Base-by-base conservation (phyloP, 768 basidiomycete species). In the Tylopilus rubrobrunneus region DNA sequence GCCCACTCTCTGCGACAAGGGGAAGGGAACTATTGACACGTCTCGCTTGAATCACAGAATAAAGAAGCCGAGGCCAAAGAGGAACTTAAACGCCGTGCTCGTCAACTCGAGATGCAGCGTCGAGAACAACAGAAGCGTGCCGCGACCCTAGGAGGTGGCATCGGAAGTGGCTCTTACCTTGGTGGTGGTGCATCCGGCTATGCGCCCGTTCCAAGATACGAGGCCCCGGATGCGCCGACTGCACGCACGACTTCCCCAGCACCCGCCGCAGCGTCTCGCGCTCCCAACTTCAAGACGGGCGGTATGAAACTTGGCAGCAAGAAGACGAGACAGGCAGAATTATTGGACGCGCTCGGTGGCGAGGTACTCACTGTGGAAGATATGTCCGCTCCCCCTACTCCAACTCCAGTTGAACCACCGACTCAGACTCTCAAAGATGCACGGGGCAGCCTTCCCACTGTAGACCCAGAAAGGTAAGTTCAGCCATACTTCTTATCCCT, bases 21-120 rank as follows among this genome's bases (percentile, higher is more conserved):
- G 15, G 1, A 27, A 12, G 34, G 9, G 2, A 31, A 36, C 7
- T 11, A 7, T 44, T 64, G 33, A 62, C 23, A 10, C 7, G 5
- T 31, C 31, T 5, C 5, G 25, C 25, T 19, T 28, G 27, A 34
- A 15, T 4, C 17, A 23, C 56, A 95, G 88, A 98, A 99, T 77
- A 98, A 98, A 73, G 97, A 99, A 73, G 93, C 93, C 7, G 97
- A 99, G 65, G 97, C 96, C 2, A 99, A 99, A 69, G 97, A 99
- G 69, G 96, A 98, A 66, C 87, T 99, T 67, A 98, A 98, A 70
- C 85, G 97, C 39, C 87, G 96, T 29, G 95, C 97, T 1, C 97
- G 97, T 69, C 94, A 98, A 65, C 84, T 99, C 56, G 97, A 99
- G 71, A 90, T 97, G 85, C 97, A 98, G 67, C 85, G 96, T 40